Base-by-base conservation (phyloP, 2,329 filamentous ascomycete genomes). In the Hypoxylon sp. region DNA sequence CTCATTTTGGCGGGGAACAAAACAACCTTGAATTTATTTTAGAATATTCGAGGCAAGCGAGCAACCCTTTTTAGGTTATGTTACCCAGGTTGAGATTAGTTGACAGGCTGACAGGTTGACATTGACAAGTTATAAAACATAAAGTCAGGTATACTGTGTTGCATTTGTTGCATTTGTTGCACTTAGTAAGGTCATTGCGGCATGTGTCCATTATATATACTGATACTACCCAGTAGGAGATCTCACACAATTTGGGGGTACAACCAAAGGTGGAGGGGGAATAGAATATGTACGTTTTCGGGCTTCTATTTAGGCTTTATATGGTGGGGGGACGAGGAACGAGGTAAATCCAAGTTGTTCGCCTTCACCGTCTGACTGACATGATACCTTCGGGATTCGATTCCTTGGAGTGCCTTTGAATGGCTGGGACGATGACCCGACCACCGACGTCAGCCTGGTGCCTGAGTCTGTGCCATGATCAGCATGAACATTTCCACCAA, bases 401-500 rank as follows among this genome's bases (percentile, higher is more conserved):
- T 27, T 21, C 43, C 35, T 44, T 15, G 15, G 9, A 5, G 17
- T 26, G 26, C 23, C 29, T 15, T 27, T 17, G 19, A 20, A 31
- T 38, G 25, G 30, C 23, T 36, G 41, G 48, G 36, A 30, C 16
- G 53, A 53, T 47, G 54, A 54, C 49, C 51, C 9, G 21, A 9
- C 21, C 9, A 9, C 5, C 50, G 29, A 40, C 42, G 47, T 44
- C 55, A 51, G 51, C 47, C 51, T 58, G 55, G 55, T 51, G 55
- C 51, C 51, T 57, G 51, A 36, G 30, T 36, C 38, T 48, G 44
- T 44, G 34, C 50, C 29, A 31, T 48, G 55, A 58, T 58, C 55
- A 45, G 47, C 55, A 35, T 30, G 38, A 11, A 23, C 44, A n/a
- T 51, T 58, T 45, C 55, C n/a, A n/a, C 51, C 30, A 44, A 30